These are phyloP conservation scores for Haematococcus lacustris DNA, from an alignment of 139 green algal genomes.

Conservation along the genomic window DNA sequence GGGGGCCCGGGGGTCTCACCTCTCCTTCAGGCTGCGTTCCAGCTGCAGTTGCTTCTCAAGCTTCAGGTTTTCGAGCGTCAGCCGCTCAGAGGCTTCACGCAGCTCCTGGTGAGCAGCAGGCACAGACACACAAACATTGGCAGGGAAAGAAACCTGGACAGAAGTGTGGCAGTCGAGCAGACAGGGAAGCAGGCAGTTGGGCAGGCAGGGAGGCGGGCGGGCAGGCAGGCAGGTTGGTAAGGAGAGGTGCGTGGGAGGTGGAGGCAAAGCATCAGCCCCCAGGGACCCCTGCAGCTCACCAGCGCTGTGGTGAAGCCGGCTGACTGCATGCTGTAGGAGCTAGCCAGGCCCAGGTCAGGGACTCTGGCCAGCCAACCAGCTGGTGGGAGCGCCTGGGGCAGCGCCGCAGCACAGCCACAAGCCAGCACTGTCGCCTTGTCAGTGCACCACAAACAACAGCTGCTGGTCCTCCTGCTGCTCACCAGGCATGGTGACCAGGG, in stretches of 20 bases:
- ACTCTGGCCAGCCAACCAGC: too few species aligned
- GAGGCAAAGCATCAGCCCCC: neutral
- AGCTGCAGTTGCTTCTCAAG: slow-evolving; percentile 34
- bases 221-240: neutral
- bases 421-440: too few species aligned
- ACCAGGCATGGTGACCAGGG: too few species aligned
- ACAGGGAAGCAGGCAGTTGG: too few species aligned
- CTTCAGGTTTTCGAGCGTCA: slow-evolving; percentile 27
- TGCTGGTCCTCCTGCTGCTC: too few species aligned
- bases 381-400: too few species aligned
- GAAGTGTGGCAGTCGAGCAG: neutral
- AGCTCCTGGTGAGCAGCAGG: slow-evolving; percentile 3
- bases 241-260: neutral
- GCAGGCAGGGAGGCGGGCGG: neutral
- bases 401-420: too few species aligned
- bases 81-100: slow-evolving; percentile 14
- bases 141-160: neutral
- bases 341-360: too few species aligned
- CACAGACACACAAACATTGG: neutral
- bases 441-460: too few species aligned
- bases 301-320: neutral
- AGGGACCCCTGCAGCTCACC: neutral
- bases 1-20: neutral
- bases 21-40: slow-evolving; percentile 27
- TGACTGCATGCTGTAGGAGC: neutral